Conservation (phyloP, 2,329 filamentous ascomycete species). For the Calonectria henricotiae region DNA sequence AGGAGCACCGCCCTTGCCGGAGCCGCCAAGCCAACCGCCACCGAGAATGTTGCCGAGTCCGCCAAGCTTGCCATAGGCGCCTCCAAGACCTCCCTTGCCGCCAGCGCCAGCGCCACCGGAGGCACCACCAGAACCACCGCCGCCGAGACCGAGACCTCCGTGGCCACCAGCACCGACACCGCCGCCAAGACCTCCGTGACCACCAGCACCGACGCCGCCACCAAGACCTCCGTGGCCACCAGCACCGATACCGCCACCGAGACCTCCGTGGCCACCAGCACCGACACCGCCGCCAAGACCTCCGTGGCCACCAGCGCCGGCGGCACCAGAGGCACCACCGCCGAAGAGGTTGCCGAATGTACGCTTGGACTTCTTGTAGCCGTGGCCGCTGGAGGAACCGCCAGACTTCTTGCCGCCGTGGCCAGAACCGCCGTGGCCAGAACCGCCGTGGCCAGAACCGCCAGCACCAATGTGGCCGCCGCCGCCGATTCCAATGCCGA, state of each 20-base stretch:
- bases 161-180: neutral
- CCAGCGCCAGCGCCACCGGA: neutral
- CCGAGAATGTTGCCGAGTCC: neutral
- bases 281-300: neutral
- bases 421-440: neutral
- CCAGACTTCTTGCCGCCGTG: neutral
- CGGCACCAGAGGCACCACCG: neutral
- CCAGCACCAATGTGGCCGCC: neutral
- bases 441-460: neutral
- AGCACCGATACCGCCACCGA: neutral
- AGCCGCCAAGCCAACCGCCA: slow-evolving; percentile 10
- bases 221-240: neutral
- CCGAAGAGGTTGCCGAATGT: slow-evolving; percentile 6
- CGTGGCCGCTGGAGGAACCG: slow-evolving; percentile 1
- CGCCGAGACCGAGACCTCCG: neutral
- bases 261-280: neutral
- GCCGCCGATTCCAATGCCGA: neutral
- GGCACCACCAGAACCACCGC: neutral
- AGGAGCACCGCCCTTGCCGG: neutral
- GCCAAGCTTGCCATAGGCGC: slow-evolving; percentile 13
- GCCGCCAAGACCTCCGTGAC: neutral
- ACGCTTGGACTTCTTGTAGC: slow-evolving; percentile 16
- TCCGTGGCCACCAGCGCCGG: neutral
- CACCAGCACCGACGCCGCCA: neutral
- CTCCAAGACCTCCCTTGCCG: neutral